These are phyloP conservation scores for Tylopilus sp. DNA, from an alignment of 1,284 basidiomycete species.

Conservation along the genomic window DNA sequence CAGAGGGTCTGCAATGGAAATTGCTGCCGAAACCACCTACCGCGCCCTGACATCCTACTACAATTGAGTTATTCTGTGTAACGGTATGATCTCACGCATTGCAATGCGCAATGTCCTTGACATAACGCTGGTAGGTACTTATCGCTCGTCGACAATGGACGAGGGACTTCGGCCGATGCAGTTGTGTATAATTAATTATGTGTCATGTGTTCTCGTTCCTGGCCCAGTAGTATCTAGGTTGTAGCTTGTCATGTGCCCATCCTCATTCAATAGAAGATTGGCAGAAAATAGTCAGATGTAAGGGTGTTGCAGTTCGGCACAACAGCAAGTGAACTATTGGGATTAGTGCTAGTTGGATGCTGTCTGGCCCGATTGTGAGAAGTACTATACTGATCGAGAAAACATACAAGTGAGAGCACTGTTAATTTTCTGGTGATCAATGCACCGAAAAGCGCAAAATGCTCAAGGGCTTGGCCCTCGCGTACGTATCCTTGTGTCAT, in stretches of 20 bases:
- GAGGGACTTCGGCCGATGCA: background rate
- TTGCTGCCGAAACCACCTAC: conserved; percentile 28
- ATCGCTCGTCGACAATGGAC: background rate
- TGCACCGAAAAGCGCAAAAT: background rate
- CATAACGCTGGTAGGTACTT: background rate
- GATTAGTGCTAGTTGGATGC: too few species aligned
- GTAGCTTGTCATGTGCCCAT: conserved; percentile 12
- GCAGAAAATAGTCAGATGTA: background rate
- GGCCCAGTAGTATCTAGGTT: background rate
- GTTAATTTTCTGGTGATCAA: background rate
- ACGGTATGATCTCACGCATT: conserved; percentile 6
- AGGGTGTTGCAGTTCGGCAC: background rate
- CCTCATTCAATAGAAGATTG: background rate
- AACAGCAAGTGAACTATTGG: too few species aligned
- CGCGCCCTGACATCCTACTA: conserved; percentile 20
- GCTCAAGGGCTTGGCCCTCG: too few species aligned
- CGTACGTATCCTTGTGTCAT: too few species aligned
- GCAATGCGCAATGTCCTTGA: background rate
- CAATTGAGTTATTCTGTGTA: conserved; percentile 12
- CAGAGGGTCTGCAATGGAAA: conserved; percentile 32
- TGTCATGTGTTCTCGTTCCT: background rate
- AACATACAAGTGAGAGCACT: background rate
- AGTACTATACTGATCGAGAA: too few species aligned
- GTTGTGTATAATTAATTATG: conserved; percentile 1
- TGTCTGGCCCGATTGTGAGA: too few species aligned